A percentile compares a stretch with the other conserved stretches of the same genome.
These are phyloP conservation scores for Linnemannia exigua DNA, from an alignment of 192 early-diverging fungal genomes.

Conservation along the genomic window DNA sequence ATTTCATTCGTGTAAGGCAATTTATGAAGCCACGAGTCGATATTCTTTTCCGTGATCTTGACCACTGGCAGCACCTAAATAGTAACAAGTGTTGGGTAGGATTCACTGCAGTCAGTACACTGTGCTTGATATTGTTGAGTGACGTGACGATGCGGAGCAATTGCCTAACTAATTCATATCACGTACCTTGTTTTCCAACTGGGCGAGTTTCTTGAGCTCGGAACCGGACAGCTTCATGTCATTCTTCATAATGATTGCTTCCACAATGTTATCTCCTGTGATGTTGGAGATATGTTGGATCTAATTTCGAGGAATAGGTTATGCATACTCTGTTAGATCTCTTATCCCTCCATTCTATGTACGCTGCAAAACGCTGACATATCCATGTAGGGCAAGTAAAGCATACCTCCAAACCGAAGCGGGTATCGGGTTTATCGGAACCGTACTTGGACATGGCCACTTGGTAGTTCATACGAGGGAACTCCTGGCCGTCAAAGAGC, in stretches of 20 bases:
- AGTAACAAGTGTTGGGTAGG: not conserved
- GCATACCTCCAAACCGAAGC: conserved; percentile 84
- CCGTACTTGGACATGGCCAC: conserved; percentile 89
- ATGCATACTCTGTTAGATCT: not conserved
- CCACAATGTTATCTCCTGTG: conserved; percentile 49
- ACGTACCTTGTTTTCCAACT: conserved; percentile 19
- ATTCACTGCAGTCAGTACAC: no score
- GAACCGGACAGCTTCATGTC: conserved; percentile 49
- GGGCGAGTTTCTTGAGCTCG: conserved; percentile 47
- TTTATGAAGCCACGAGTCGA: conserved; percentile 57
- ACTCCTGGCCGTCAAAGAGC: conserved; percentile 60
- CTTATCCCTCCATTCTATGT: not conserved
- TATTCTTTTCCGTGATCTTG: conserved; percentile 65
- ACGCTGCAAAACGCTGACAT: not conserved
- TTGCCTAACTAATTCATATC: no score
- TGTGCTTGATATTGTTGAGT: not conserved
- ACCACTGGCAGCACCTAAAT: conserved; percentile 48
- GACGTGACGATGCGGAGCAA: no score
- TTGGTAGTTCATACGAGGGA: conserved; percentile 84
- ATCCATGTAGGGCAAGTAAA: not conserved
- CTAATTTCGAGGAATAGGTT: conserved; percentile 37
- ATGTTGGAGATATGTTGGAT: conserved; percentile 47
- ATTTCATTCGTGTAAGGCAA: conserved; percentile 36
- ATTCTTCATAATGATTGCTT: conserved; percentile 67
- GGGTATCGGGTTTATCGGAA: conserved; percentile 92